Evolutionary conservation across 805 yeast genomes (phyloP), one percentile per base, ranked within the genome.

Genomic region (Starmera amethionina): DNA sequence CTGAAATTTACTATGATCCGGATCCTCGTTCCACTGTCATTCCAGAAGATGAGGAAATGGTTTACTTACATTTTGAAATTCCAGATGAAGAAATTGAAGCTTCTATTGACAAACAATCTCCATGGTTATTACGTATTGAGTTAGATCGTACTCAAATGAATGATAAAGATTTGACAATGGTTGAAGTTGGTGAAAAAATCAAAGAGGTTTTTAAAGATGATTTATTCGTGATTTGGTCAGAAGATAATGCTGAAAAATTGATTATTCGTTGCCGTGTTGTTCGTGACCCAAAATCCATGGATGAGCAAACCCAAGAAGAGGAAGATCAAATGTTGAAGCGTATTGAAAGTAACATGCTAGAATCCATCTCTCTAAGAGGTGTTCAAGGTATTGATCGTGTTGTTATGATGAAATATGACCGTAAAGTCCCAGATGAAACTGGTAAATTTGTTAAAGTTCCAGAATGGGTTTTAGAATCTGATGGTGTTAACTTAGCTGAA

Each of bases 381-480:
- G 86, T 93, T 48, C 83, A 86, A 42, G 95, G 95, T 56, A 90
- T 93, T 47, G 73, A 85, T 30, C 84, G 96, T 59, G 72, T 67
- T 36, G 72, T 67, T 28, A 82, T 83, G 89, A 83, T 82, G 89
- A 83, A 82, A 58, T 84, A 82, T 52, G 86, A 82, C 58, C 72
- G 75, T 47, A 79, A 75, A 46, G 56, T 70, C 36, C 83, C 90
- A 43, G 88, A 83, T 55, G 81, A 71, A 34, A 71, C 82, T 37
- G 98, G 98, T 52, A 97, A 86, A 47, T 93, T 69, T 55, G 75
- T 77, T 45, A 93, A 88, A 67, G 82, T 82, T 47, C 89, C 86
- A 59, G 97, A 93, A 62, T 93, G 97, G 97, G 97, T 90, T 32
- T 73, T 93, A 61, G 99, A 93, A 75, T 90, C 98, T 3, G 99